Conservation (phyloP, 495 filamentous ascomycete species). For the Talaromyces adpressus region DNA sequence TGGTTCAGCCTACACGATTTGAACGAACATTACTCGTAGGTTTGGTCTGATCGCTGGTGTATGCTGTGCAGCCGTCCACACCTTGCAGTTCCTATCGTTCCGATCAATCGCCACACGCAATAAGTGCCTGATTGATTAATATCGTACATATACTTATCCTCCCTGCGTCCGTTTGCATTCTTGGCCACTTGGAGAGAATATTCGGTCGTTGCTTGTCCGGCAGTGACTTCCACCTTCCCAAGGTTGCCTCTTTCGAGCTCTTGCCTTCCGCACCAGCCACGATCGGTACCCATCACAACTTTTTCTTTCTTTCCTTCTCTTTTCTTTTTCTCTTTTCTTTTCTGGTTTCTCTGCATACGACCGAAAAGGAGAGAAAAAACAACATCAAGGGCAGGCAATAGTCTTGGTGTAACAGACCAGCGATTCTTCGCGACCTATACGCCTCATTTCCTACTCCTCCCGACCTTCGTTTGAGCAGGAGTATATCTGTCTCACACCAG, state of each 20-base stretch:
- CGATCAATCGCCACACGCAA: background rate
- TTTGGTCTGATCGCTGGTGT: background rate
- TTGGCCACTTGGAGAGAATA: background rate
- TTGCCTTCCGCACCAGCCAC: background rate
- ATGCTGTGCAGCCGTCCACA: background rate
- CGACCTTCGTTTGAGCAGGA: background rate
- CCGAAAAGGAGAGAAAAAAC: background rate
- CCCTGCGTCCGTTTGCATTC: background rate
- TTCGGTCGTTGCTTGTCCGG: background rate
- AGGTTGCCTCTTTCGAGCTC: slow-evolving; percentile 1
- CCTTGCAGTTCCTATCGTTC: background rate
- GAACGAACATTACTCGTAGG: background rate
- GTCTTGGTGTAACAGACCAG: background rate
- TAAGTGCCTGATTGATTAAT: background rate
- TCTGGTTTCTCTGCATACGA: slow-evolving; percentile 2
- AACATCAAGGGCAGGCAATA: background rate
- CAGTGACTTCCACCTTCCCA: background rate
- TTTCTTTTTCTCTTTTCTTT: background rate
- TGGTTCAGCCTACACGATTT: background rate
- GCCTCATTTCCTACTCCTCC: background rate
- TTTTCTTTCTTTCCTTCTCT: background rate
- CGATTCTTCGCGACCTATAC: background rate
- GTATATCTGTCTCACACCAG: background rate
- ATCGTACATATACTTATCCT: background rate
- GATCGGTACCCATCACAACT: background rate